Evolutionary conservation across 768 basidiomycete species (phyloP), one percentile per base, ranked within the genome.

Genomic region (Chalciporus pseudorubinellus): DNA sequence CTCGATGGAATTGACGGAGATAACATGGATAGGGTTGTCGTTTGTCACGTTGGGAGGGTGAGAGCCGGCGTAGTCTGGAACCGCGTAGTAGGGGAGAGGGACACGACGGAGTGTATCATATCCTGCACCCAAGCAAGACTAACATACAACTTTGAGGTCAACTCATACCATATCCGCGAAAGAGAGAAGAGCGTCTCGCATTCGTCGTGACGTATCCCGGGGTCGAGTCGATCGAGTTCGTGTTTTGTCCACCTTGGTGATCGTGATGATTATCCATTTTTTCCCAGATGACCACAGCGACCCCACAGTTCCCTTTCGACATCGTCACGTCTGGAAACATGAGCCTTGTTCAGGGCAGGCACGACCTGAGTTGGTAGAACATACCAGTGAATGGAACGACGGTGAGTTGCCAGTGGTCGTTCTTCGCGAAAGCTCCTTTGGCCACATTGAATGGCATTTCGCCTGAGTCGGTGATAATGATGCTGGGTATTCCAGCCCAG

Each of bases 331-430:
- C 58, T 66, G 22, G 6, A 47, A 6, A 1, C 14, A 6, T 78
- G 77, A 6, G 62, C 70, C 21, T 71, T 51, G 62, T 87, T 85
- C 50, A 88, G 65, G 12, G 70, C 59, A 0, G 79, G 72, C 3
- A 89, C 68, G 0, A 87, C 77, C 53, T 76, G 63, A 13, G 70
- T 76, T 76, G 89, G 20, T 78, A 53, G 73, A 89, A 88, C 9
- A 72, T 53, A 60, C 91, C 82, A 0, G 70, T 66, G 62, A 87
- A 93, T 0, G 91, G 88, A 6, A 80, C 83, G 2, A 80, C 79
- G 1, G 87, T 87, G 40, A 92, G 76, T 58, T 90, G n/a, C n/a
- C n/a, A n/a, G n/a, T n/a, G 84, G 65, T 93, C 89, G 64, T 92
- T 88, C 65, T 82, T 82, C 26, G 85, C 86, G 70, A 93, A 92